Evolutionary conservation across 352 stramenopile species (phyloP).

Genomic region (Phytophthora rubi): DNA sequence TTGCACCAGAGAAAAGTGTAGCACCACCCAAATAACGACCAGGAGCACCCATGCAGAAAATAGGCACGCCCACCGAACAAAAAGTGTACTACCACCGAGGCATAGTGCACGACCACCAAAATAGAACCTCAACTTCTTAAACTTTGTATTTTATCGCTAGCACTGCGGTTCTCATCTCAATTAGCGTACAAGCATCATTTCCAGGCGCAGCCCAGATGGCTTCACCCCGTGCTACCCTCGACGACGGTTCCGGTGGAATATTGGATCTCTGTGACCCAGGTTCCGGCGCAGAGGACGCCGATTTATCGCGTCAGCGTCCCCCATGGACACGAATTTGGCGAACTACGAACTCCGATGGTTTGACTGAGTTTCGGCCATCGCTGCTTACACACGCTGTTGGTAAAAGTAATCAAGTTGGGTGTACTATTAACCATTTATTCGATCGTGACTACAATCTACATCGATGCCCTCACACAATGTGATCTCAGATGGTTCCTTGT

Average conservation of each 20-base stretch:
- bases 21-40: too few relatives aligned
- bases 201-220: not conserved
- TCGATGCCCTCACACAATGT: not conserved
- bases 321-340: constrained; percentile 3
- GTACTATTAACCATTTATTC: constrained; percentile 1
- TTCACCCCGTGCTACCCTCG: not conserved
- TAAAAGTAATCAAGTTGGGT: constrained; percentile 2
- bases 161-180: not conserved
- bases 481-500: not conserved
- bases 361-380: not conserved
- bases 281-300: not conserved
- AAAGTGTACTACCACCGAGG: too few relatives aligned
- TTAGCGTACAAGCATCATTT: not conserved
- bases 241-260: not conserved
- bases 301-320: not conserved
- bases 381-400: not conserved
- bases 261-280: not conserved
- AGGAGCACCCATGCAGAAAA: too few relatives aligned
- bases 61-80: too few relatives aligned
- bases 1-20: too few relatives aligned
- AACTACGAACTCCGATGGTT: not conserved
- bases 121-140: constrained; percentile 2
- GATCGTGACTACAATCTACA: not conserved
- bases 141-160: not conserved
- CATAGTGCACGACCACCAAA: constrained; percentile 4